phyloP scores from a whole-genome alignment of 2,329 filamentous ascomycete species.

The Aspergillus transmontanensis region DNA sequence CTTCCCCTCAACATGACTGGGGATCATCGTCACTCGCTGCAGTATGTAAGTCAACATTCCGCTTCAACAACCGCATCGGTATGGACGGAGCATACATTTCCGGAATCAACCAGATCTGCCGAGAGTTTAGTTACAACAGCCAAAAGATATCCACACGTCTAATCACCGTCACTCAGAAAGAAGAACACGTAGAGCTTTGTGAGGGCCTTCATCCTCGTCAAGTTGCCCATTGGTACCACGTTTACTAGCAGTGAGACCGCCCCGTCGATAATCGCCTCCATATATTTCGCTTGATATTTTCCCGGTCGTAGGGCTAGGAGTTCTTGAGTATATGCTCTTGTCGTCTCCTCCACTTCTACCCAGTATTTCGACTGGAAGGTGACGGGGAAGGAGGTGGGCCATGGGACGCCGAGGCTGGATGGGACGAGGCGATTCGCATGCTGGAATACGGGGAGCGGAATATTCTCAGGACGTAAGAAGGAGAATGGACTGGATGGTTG shows the following conservation, averaged over 20 bases:
- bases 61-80: neutral
- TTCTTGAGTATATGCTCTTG: conserved; percentile 2
- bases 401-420: conserved; percentile 9
- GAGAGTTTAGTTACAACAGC: neutral
- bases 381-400: conserved; percentile 14
- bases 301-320: neutral
- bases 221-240: conserved; percentile 7
- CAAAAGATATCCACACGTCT: neutral
- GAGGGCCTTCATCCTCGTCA: conserved; percentile 7
- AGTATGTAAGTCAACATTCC: neutral
- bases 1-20: too few species aligned
- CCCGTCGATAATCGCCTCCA: conserved; percentile 10
- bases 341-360: conserved; percentile 11
- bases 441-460: neutral
- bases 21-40: neutral
- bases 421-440: conserved; percentile 13
- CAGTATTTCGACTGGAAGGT: conserved; percentile 19
- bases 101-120: conserved; percentile 14
- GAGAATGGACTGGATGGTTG: neutral
- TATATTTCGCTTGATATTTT: neutral
- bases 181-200: conserved; percentile 12
- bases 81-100: neutral
- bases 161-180: conserved; percentile 19
- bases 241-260: conserved; percentile 13
- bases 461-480: neutral